Percentiles rank a stretch among this genome's conserved stretches.
Evolutionary conservation across 257 asterid species (phyloP).

Genomic region (Ocimum tenuiflorum): DNA sequence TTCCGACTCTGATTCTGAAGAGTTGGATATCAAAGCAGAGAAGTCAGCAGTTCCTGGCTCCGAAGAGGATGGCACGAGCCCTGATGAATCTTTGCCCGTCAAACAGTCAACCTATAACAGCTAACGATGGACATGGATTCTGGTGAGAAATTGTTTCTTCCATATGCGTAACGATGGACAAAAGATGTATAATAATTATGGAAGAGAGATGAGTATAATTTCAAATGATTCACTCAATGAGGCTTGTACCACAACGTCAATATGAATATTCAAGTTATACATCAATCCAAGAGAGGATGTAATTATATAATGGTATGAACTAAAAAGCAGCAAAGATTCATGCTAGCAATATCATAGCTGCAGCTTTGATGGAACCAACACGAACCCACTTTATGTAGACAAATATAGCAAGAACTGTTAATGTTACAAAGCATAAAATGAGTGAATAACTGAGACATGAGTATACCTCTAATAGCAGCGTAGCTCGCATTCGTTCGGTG

Average conservation of each 20-base stretch:
- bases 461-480: no score
- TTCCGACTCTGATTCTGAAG: slow-evolving; percentile 38
- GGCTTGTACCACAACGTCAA: no score
- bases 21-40: slow-evolving; percentile 27
- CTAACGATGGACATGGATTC: neutral
- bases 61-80: neutral
- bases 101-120: neutral
- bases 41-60: neutral
- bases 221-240: no score
- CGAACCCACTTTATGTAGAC: neutral
- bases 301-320: no score
- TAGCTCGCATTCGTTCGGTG: neutral
- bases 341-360: no score
- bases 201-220: no score
- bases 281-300: no score
- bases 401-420: neutral
- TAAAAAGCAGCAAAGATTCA: no score
- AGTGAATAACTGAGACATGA: neutral
- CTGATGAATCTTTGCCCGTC: neutral
- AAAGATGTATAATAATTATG: no score
- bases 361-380: neutral
- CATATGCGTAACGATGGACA: no score
- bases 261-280: no score
- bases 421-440: neutral
- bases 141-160: neutral